A percentile compares a stretch with the other conserved stretches of the same genome.
Evolutionary conservation across 2,329 filamentous ascomycete genomes (phyloP).

Genomic region (Ophiosphaerella herpotricha): DNA sequence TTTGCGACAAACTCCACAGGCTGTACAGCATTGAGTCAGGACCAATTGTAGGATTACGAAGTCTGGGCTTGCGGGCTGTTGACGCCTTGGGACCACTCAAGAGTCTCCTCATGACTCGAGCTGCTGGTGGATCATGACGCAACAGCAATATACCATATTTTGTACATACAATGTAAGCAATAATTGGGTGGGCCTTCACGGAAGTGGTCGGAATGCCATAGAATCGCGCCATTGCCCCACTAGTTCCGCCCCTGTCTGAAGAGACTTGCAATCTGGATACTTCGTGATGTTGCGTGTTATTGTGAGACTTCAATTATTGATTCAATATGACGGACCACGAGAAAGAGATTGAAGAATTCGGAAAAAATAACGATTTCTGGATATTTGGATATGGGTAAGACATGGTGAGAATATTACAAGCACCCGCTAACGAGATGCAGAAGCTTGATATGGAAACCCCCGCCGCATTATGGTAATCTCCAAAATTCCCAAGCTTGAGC

Average conservation of each 20-base stretch:
- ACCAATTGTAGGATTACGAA: constrained; percentile 79
- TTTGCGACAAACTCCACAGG: constrained; percentile 89
- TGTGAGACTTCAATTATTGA: background rate
- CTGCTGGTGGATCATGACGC: constrained; percentile 48
- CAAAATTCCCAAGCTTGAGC: background rate
- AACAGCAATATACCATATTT: background rate
- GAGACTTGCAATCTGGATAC: no score
- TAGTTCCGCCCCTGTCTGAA: background rate
- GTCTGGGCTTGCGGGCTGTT: constrained; percentile 75
- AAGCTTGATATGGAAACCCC: constrained; percentile 97
- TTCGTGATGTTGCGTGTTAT: background rate
- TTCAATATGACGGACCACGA: constrained; percentile 32
- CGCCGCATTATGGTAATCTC: constrained; percentile 82
- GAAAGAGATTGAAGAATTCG: constrained; percentile 39
- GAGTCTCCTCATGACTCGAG: constrained; percentile 79
- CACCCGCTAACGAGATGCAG: constrained; percentile 51
- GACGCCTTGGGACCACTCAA: constrained; percentile 78
- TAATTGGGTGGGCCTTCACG: background rate
- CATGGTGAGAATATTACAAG: background rate
- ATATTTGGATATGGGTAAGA: constrained; percentile 92
- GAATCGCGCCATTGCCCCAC: constrained; percentile 10
- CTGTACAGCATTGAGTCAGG: constrained; percentile 81
- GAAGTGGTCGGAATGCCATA: background rate
- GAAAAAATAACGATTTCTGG: constrained; percentile 75
- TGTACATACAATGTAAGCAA: constrained; percentile 17